Evolutionary conservation across 306 rosid genomes (phyloP), one percentile per base, ranked within the genome.

Genomic region (Dalbergia cultrata): DNA sequence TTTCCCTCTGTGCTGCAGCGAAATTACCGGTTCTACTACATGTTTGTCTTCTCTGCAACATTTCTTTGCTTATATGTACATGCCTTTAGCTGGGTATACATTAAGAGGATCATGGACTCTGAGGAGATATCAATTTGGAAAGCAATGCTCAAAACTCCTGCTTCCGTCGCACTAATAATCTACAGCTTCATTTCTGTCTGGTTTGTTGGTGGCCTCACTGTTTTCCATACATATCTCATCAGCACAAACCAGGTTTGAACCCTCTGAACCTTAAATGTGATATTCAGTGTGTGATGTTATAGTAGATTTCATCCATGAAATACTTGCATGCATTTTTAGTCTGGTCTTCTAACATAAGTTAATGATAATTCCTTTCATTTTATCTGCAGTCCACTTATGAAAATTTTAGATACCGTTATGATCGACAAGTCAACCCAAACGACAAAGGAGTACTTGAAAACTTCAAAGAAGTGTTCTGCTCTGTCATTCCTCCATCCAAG

Each of bases 141-240:
- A 87, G 92, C 94, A 58, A 75, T 92, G 91, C 76, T 71, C 76
- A 87, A 87, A 87, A 90, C 97, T 74, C 94, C 94, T 8, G 89
- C 97, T 70, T 90, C 97, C 71, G 76, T 87, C 70, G 90, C 66
- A 2, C 89, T 92, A 44, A 78, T 92, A 77, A 45, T 88, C 67
- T 92, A 87, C 87, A 57, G 79, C 53, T 92, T 90, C 83, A 2
- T 87, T 34, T 67, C 87, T n/a, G 81, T 86, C 72, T 92, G 97
- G 97, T 90, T 92, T 70, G 97, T 92, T 19, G 94, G 97, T 31
- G 94, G 94, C 45, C 92, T 92, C 77, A 82, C 90, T 52, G 56
- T 76, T 74, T 87, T 90, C 82, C 97, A 92, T 56, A 83, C 91
- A 2, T 92, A 92, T 82, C 94, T 92, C 89, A 90, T 90, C 80